Evolutionary conservation across 192 early-diverging fungal species (phyloP).

Genomic region (Allomyces javanicus): DNA sequence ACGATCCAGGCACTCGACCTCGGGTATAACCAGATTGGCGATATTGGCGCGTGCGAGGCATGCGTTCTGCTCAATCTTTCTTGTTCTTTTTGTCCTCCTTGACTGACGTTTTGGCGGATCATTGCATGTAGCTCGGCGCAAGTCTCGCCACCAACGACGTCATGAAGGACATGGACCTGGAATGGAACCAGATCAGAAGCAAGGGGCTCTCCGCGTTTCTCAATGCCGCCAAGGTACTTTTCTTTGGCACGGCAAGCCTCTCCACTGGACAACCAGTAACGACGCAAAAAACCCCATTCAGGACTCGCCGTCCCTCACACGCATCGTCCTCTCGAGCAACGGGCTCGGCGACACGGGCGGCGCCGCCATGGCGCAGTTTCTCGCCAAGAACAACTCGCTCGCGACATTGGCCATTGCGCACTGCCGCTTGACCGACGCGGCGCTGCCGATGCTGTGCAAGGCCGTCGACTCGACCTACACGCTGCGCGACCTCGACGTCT

Average conservation of each 20-base stretch:
- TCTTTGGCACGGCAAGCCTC: too few relatives aligned
- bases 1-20: neutral
- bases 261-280: too few relatives aligned
- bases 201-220: neutral
- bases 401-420: neutral
- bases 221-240: neutral
- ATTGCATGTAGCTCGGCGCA: neutral
- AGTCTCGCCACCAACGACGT: neutral
- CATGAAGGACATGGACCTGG: neutral
- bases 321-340: neutral
- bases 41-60: neutral
- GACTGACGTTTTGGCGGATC: neutral
- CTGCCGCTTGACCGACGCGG: neutral
- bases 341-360: neutral
- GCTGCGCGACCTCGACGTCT: neutral
- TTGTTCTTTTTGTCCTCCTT: neutral
- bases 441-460: neutral
- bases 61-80: neutral
- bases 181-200: neutral
- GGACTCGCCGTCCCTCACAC: neutral
- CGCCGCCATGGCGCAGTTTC: neutral
- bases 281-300: neutral
- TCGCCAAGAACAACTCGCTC: neutral
- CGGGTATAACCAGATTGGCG: neutral
- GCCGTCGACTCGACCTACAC: neutral